Base-by-base conservation (phyloP, 768 basidiomycete species). In the Rhodotorula sphaerocarpa region DNA sequence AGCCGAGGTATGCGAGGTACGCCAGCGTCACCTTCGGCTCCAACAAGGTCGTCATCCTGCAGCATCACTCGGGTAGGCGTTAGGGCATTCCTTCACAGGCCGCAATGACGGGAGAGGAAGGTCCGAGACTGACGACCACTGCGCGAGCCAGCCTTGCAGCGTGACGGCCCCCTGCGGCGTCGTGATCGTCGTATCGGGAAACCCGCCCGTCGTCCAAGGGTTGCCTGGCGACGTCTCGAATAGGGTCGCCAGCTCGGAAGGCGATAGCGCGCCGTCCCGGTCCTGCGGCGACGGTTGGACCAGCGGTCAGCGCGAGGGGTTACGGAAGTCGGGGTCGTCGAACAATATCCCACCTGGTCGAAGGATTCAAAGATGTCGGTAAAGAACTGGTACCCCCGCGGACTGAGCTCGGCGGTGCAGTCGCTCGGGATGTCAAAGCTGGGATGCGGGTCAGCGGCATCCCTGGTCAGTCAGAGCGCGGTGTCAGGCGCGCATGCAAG, bases 131-230 rank as follows among this genome's bases (percentile, higher is more conserved):
- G 55, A 90, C 91, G 89, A 93, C 93, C 93, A 99, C 73, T 95
- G 92, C 25, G 93, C 93, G 31, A 97, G 78, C 93, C 93, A 99
- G 2, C 90, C 89, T 77, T 96, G 92, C 47, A 99, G 76, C n/a
- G 92, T 96, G 23, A 96, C 87, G 33, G 88, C 84, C 16, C 89
- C 90, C 15, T 83, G 79, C 23, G 90, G 86, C 21, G 87, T 84
- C 48, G 90, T 80, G 9, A 90, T 90, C 0, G 69, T 68, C 18
- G 84, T 90, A 70, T 92, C 88, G 0, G 91, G 88, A 76, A 93
- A 95, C 50, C 86, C 87, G 71, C 87, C 86, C n/a, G 80, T 81
- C 20, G 82, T 80, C 93, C 93, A 99, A n/a, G 93, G 93, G 73
- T 92, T 92, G 2, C 91, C 93, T 1, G 93, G 91, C 20, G 90